Evolutionary conservation across 2,329 filamentous ascomycete genomes (phyloP), one percentile per base, ranked within the genome.

Genomic region (Teratosphaeria gauchensis): DNA sequence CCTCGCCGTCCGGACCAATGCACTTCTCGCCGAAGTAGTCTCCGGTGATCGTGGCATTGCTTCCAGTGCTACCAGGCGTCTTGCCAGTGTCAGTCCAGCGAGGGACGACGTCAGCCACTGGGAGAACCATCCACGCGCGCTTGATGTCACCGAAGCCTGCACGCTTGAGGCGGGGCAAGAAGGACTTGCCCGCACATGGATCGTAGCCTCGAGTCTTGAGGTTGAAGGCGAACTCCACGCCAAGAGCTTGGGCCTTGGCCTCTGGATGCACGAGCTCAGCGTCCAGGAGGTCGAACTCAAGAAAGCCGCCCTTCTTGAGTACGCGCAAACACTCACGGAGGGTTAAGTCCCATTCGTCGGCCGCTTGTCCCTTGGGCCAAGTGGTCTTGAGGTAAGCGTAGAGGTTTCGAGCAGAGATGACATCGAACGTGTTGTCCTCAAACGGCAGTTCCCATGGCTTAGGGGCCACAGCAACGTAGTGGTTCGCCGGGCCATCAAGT

Each of bases 201-300:
- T 97, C 94, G 72, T 96, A 97, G 32, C 92, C 92, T 2, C 92
- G 83, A 0, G 89, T 92, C 74, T 88, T 89, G 61, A 99, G 86
- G 56, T 89, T 87, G 78, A 94, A 95, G 48, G 88, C 88, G 69
- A 99, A 97, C 74, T 97, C 92, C 57, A 95, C 90, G 54, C 87
- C 88, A 72, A 94, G 88, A 53, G 90, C 90, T 59, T 90, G 85
- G 38, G 87, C 90, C 21, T 86, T 80, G 0, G 88, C 85, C 0
- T 92, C 92, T 0, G 90, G 86, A 64, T 91, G 92, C 62, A 95
- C 85, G 66, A 99, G 85, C 69, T 95, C 91, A 1, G 91, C 88
- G 73, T 99, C 94, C 66, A 97, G 83, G 52, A 97, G 76, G 62
- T 85, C 86, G 76, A 94, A 99, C 70, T 99, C 94, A 59, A 99